Percentiles rank a stretch among this genome's conserved stretches.
phyloP scores from a whole-genome alignment of 306 rosid genomes.

The Quercus suber region DNA sequence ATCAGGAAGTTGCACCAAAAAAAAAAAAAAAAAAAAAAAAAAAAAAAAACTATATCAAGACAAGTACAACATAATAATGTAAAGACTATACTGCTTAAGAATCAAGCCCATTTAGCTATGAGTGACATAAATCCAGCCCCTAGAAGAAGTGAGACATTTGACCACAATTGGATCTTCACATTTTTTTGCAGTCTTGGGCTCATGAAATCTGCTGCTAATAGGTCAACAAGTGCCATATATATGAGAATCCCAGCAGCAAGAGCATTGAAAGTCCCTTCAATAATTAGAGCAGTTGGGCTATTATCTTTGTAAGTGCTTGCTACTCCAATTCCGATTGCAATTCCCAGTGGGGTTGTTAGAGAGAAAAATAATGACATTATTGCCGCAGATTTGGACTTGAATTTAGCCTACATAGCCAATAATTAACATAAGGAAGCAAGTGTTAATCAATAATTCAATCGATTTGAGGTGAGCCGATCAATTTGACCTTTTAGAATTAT shows the following conservation, averaged over 20 bases:
- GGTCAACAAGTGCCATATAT: slow-evolving; percentile 59
- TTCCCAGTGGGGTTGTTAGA: slow-evolving; percentile 65
- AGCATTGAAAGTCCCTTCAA: slow-evolving; percentile 57
- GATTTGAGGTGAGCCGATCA: neutral
- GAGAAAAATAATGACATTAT: slow-evolving; percentile 63
- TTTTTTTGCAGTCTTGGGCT: slow-evolving; percentile 30
- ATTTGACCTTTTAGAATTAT: neutral
- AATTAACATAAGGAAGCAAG: no score
- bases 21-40: neutral
- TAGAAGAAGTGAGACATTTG: slow-evolving; percentile 27
- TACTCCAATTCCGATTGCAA: slow-evolving; percentile 54
- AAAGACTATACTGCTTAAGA: neutral
- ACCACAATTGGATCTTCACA: slow-evolving; percentile 10
- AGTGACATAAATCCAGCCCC: slow-evolving; percentile 49
- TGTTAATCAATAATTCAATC: no score
- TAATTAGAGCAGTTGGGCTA: slow-evolving; percentile 48
- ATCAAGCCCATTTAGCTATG: slow-evolving; percentile 42
- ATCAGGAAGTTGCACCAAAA: no score
- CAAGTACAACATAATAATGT: neutral
- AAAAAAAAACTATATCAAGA: neutral
- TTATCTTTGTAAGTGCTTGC: slow-evolving; percentile 43
- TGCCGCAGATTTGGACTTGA: slow-evolving; percentile 39
- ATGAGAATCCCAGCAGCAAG: slow-evolving; percentile 78
- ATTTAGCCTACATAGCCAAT: slow-evolving; percentile 42
- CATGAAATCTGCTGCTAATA: slow-evolving; percentile 49